A percentile compares a stretch with the other conserved stretches of the same genome.
These are phyloP conservation scores for Entonaema liquescens DNA, from an alignment of 495 filamentous ascomycete genomes.

Conservation along the genomic window DNA sequence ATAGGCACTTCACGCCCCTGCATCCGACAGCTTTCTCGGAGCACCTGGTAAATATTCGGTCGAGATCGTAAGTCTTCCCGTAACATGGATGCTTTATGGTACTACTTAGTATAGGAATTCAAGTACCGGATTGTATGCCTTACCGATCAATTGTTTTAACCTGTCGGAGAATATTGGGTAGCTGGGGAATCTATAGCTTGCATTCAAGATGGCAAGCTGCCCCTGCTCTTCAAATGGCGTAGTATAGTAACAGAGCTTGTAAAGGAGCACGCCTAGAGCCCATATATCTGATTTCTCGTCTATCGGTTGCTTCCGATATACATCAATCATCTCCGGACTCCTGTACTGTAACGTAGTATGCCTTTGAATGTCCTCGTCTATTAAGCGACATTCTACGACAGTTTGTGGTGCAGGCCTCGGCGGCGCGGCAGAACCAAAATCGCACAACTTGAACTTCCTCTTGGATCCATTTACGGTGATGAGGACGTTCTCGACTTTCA, in stretches of 20 bases:
- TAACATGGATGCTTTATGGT: conserved; percentile 80
- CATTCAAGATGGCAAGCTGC: conserved; percentile 97
- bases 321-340: conserved; percentile 98
- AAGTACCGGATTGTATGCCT: conserved; percentile 41
- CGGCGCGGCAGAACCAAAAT: conserved; percentile 92
- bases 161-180: conserved; percentile 91
- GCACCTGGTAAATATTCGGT: conserved; percentile 93
- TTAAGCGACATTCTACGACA: conserved; percentile 82
- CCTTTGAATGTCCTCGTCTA: conserved; percentile 96
- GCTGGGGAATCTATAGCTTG: conserved; percentile 88
- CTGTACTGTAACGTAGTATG: conserved; percentile 97
- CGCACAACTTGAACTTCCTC: conserved; percentile 89
- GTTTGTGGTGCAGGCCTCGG: conserved; percentile 86
- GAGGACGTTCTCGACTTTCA: conserved; percentile 98
- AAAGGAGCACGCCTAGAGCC: conserved; percentile 93
- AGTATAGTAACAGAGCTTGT: conserved; percentile 99
- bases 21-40: conserved; percentile 86
- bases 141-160: conserved; percentile 91
- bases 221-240: conserved; percentile 98
- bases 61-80: conserved; percentile 81
- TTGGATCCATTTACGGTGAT: conserved; percentile 72
- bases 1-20: conserved; percentile 89
- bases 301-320: conserved; percentile 94
- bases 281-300: conserved; percentile 99
- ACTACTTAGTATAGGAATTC: conserved; percentile 46